Evolutionary conservation across 2,329 filamentous ascomycete species (phyloP), one percentile per base, ranked within the genome.

Genomic region (Colletotrichum coccodes): DNA sequence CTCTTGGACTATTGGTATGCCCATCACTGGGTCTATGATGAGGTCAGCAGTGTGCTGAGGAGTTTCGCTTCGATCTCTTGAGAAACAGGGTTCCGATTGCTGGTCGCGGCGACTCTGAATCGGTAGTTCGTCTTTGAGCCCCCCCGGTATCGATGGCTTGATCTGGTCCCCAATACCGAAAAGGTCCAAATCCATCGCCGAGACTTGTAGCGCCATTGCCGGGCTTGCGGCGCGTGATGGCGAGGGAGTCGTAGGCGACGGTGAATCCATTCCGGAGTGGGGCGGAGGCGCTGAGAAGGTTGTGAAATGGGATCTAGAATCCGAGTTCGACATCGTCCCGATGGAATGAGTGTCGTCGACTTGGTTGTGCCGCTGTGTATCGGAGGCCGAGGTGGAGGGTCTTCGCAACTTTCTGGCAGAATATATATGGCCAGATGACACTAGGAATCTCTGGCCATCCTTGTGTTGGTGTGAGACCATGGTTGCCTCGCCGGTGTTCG

Each of bases 321-420:
- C 28, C 21, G 56, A 59, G 16, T 26, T 59, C 5, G 56, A 59
- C n/a, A 47, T 59, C 36, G 56, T 59, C 4, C 56, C 56, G n/a
- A 59, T 28, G 21, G 56, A 59, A 11, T 18, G 30, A 7, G 14
- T 47, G 26, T 59, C 56, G 12, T 59, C 56, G 8, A n/a, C 14
- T 2, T 59, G 56, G 32, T 11, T 3, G 4, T 36, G 34, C 4
- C 12, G n/a, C 32, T 21, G 28, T 18, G 9, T 59, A 9, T 11
- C 28, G 26, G 26, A 4, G 18, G 18, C 26, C 18, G 5, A 4
- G 7, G 9, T 26, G 26, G 30, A 5, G 3, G 56, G 16, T 9
- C 12, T 59, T 11, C 23, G 32, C n/a, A 54, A n/a, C 12, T 11
- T 21, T 59, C 47, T 46, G 3, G 23, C 56, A 6, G 12, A 34